phyloP scores from a whole-genome alignment of 2,329 filamentous ascomycete species.

The Atkinsonella texensis region DNA sequence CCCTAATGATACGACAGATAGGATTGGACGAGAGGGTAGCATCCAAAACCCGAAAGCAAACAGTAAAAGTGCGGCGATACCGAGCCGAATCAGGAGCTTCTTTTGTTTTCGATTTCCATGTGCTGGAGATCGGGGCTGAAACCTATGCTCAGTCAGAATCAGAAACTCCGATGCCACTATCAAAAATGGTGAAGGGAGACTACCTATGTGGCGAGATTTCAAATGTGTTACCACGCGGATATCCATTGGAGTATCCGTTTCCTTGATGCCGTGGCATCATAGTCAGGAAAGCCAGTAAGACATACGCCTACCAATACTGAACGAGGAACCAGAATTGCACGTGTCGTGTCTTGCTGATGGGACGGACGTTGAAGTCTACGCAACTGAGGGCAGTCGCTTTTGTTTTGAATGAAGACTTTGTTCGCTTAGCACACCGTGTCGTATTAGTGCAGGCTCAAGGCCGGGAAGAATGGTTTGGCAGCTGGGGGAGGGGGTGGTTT shows the following conservation, averaged over 20 bases:
- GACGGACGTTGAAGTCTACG: too few species aligned
- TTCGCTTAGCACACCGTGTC: too few species aligned
- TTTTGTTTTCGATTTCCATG: conserved; percentile 59
- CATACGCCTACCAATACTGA: conserved; percentile 14
- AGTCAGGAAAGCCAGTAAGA: conserved; percentile 30
- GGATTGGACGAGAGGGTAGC: conserved; percentile 53
- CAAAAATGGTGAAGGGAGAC: neutral
- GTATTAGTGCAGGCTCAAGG: neutral
- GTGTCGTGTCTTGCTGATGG: neutral
- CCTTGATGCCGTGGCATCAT: conserved; percentile 79
- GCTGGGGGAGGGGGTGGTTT: too few species aligned
- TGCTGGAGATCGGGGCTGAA: conserved; percentile 70
- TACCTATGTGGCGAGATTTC: conserved; percentile 86
- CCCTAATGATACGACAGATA: conserved; percentile 54
- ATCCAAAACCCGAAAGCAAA: conserved; percentile 63
- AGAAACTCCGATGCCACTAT: neutral
- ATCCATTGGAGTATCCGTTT: conserved; percentile 70
- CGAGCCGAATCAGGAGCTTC: conserved; percentile 59
- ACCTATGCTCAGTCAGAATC: conserved; percentile 25
- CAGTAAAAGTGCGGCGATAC: conserved; percentile 43
- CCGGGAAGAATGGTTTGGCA: neutral
- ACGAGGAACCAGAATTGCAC: neutral
- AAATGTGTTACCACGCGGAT: conserved; percentile 65
- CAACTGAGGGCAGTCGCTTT: too few species aligned
- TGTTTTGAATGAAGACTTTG: too few species aligned